Conservation (phyloP, 2,329 filamentous ascomycete species). For the Fonsecaea monophora region DNA sequence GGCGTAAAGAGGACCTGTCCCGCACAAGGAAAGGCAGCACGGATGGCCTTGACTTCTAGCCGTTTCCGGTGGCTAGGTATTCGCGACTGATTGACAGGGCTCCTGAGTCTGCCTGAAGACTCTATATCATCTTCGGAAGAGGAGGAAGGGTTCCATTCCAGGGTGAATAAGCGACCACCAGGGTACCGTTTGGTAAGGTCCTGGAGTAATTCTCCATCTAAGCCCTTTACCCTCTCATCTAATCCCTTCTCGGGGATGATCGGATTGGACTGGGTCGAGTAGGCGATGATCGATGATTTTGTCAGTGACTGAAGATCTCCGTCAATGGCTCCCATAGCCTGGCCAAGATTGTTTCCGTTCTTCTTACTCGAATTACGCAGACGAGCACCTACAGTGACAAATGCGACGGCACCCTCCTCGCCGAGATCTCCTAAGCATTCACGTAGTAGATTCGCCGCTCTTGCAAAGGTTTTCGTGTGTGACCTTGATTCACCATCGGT, state of each 20-base stretch:
- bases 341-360: background rate
- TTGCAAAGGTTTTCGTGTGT: constrained; percentile 53
- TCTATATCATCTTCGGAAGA: constrained; percentile 56
- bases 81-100: background rate
- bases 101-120: constrained; percentile 47
- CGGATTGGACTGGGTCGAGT: constrained; percentile 27
- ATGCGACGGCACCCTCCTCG: constrained; percentile 57
- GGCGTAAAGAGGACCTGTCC: constrained; percentile 59
- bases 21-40: constrained; percentile 47
- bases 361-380: constrained; percentile 9
- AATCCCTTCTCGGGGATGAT: constrained; percentile 28
- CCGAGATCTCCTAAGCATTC: constrained; percentile 54
- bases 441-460: constrained; percentile 57
- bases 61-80: constrained; percentile 27
- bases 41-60: constrained; percentile 43
- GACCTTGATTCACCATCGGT: constrained; percentile 42
- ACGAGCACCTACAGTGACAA: constrained; percentile 46
- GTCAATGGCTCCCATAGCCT: background rate
- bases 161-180: constrained; percentile 57
- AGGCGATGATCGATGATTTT: constrained; percentile 21
- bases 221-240: background rate
- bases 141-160: constrained; percentile 53
- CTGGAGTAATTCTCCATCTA: constrained; percentile 28
- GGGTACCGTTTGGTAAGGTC: constrained; percentile 53
- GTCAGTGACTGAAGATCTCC: background rate